A percentile compares a stretch with the other conserved stretches of the same genome.
Evolutionary conservation across 225 moss, liverwort and hornwort genomes (phyloP).

Genomic region (Polytrichum formosum): DNA sequence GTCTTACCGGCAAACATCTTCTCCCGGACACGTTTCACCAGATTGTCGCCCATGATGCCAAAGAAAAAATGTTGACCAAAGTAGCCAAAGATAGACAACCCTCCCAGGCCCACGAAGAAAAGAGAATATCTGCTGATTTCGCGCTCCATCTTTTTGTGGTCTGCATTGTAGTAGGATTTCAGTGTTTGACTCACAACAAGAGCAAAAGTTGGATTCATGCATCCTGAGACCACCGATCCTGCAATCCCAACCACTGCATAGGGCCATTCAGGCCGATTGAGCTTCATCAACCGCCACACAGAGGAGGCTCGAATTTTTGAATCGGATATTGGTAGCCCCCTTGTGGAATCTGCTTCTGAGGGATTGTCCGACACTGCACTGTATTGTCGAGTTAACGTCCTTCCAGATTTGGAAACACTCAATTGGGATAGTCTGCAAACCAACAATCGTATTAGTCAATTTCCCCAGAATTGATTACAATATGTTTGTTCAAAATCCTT

Average conservation of each 20-base stretch:
- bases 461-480: too few species aligned
- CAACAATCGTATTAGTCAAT: not conserved
- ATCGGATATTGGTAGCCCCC: not conserved
- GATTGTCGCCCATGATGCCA: conserved; percentile 27
- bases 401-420: conserved; percentile 10
- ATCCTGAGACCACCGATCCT: conserved; percentile 25
- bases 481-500: too few species aligned
- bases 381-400: conserved; percentile 10
- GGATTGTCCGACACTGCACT: conserved; percentile 9
- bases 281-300: conserved; percentile 21
- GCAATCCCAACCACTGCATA: conserved; percentile 19
- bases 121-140: conserved; percentile 19
- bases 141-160: conserved; percentile 17
- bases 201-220: conserved; percentile 24
- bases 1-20: conserved; percentile 28
- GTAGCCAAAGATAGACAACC: conserved; percentile 18
- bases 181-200: conserved; percentile 26
- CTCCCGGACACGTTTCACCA: conserved; percentile 28
- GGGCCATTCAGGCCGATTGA: conserved; percentile 28
- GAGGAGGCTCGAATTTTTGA: not conserved
- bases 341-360: not conserved
- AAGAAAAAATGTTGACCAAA: conserved; percentile 31
- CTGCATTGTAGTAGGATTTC: conserved; percentile 21
- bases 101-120: conserved; percentile 21
- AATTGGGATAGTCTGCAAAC: conserved; percentile 3